Evolutionary conservation across 1,284 basidiomycete species (phyloP).

Genomic region (Schizophyllum commune): DNA sequence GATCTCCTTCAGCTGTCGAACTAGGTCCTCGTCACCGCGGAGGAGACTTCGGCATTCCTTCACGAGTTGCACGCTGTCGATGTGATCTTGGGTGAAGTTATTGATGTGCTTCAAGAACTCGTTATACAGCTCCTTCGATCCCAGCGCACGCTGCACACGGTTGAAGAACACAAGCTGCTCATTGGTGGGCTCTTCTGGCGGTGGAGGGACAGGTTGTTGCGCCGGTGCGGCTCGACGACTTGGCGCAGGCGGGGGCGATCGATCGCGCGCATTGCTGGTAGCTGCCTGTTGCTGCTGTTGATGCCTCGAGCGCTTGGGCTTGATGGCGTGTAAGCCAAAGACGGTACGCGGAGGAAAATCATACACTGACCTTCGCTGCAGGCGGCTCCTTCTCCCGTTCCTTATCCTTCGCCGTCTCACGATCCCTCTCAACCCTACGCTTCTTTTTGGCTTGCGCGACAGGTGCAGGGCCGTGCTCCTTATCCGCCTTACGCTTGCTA

Average conservation of each 20-base stretch:
- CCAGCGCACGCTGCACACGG: constrained; percentile 82
- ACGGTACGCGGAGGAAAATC: background rate
- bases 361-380: background rate
- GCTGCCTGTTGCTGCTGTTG: constrained; percentile 4
- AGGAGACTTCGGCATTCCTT: constrained; percentile 52
- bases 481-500: background rate
- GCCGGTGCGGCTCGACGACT: constrained; percentile 20
- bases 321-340: background rate
- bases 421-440: background rate
- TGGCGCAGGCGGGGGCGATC: constrained; percentile 1
- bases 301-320: constrained; percentile 6
- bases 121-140: constrained; percentile 87
- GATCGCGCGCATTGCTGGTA: constrained; percentile 13
- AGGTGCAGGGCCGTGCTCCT: no score
- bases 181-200: constrained; percentile 20
- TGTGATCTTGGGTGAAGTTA: constrained; percentile 90
- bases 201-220: constrained; percentile 19
- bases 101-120: constrained; percentile 97
- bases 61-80: constrained; percentile 80
- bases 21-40: constrained; percentile 68
- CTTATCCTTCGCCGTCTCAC: background rate
- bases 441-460: background rate
- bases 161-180: constrained; percentile 92
- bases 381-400: no score
- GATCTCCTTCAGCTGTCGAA: constrained; percentile 83